Conservation (phyloP, 2,329 filamentous ascomycete genomes). For the Aureobasidium melanogenum region DNA sequence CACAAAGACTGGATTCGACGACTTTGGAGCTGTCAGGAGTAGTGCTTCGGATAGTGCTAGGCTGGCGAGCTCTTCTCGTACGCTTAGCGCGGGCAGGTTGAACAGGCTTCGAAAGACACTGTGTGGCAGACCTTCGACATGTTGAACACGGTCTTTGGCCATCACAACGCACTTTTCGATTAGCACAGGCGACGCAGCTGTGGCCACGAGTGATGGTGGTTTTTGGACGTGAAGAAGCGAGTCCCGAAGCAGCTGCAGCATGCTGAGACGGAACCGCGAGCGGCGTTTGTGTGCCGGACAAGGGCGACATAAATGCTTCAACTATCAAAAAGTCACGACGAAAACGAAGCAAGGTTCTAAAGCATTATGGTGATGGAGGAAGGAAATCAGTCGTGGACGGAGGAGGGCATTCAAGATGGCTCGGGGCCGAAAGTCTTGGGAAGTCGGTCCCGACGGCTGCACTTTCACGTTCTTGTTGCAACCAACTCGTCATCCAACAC, state of each 20-base stretch:
- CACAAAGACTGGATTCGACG: background rate
- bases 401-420: no score
- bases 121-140: conserved; percentile 26
- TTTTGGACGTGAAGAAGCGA: background rate
- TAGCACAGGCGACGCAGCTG: conserved; percentile 23
- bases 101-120: conserved; percentile 34
- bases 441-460: no score
- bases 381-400: background rate
- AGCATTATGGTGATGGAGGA: background rate
- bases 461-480: no score
- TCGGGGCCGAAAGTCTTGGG: background rate
- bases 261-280: background rate
- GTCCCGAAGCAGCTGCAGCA: background rate
- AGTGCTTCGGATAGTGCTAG: background rate
- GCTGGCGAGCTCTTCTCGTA: conserved; percentile 19
- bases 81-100: conserved; percentile 31
- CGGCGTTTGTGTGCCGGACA: background rate
- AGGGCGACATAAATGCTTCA: background rate
- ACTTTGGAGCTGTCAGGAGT: background rate
- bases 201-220: conserved; percentile 9
- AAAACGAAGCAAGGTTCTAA: background rate
- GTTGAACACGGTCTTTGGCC: conserved; percentile 27
- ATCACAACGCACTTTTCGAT: conserved; percentile 35
- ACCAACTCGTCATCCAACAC: no score
- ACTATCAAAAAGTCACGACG: background rate